These are phyloP conservation scores for Acer campestre DNA, from an alignment of 345 rosid species.

Conservation along the genomic window DNA sequence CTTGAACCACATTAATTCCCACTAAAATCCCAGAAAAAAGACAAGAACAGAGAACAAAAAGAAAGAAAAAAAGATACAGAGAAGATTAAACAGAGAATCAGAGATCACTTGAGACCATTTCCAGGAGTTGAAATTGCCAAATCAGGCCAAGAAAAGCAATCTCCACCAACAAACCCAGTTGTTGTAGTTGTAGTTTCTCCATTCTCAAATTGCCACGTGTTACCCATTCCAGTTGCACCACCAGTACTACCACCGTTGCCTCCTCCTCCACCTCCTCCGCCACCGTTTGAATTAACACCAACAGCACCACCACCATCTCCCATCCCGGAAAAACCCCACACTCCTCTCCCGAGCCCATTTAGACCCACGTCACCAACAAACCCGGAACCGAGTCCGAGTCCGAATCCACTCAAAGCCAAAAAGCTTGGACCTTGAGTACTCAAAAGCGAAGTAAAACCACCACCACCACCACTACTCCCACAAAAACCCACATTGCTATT, in stretches of 20 bases:
- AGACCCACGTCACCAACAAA: constrained; percentile 69
- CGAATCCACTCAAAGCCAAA: constrained; percentile 69
- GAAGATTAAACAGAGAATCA: not conserved
- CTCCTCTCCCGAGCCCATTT: constrained; percentile 79
- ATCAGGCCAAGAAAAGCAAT: constrained; percentile 92
- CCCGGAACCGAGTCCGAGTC: constrained; percentile 64
- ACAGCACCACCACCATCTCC: constrained; percentile 42
- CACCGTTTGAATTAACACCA: constrained; percentile 13
- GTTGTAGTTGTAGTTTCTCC: constrained; percentile 31
- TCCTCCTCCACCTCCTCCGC: constrained; percentile 5
- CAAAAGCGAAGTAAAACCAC: constrained; percentile 73
- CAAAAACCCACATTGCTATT: constrained; percentile 19
- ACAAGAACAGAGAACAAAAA: not conserved
- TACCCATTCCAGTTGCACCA: constrained; percentile 34
- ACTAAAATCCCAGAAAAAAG: constrained; percentile 1
- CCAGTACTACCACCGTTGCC: constrained; percentile 27
- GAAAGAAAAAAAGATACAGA: not conserved
- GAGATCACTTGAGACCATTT: constrained; percentile 67
- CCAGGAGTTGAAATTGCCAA: constrained; percentile 88
- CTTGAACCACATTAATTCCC: constrained; percentile 13
- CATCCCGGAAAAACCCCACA: constrained; percentile 66
- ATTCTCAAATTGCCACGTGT: constrained; percentile 80
- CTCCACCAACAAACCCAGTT: constrained; percentile 56
- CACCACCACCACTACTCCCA: constrained; percentile 41
- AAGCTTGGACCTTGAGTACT: constrained; percentile 67